These are phyloP conservation scores for Acrodontium crateriforme DNA, from an alignment of 2,329 filamentous ascomycete species.

Conservation along the genomic window DNA sequence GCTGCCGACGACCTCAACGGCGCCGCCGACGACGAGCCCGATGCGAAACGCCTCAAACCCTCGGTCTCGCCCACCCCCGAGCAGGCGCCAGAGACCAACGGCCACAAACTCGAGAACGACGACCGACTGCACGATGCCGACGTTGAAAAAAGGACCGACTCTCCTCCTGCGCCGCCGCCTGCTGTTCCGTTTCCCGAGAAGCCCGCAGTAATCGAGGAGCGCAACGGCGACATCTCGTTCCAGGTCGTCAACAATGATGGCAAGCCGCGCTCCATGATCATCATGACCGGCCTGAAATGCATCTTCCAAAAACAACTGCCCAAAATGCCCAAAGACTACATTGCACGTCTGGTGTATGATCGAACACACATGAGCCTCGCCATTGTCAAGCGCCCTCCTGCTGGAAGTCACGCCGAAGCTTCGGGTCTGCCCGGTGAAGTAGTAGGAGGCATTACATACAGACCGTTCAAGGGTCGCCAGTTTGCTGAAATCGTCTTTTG, in stretches of 20 bases:
- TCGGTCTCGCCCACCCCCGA: conserved; percentile 24
- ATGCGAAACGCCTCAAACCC: conserved; percentile 50
- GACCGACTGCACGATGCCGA: no score
- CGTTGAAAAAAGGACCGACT: conserved; percentile 8
- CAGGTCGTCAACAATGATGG: conserved; percentile 96
- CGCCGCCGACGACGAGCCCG: conserved; percentile 38
- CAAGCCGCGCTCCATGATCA: conserved; percentile 74
- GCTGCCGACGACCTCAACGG: conserved; percentile 47
- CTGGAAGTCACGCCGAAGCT: conserved; percentile 16
- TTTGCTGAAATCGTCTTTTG: conserved; percentile 99
- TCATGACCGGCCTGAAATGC: conserved; percentile 88
- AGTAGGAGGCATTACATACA: conserved; percentile 80
- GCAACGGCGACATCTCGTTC: conserved; percentile 89
- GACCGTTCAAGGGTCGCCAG: conserved; percentile 77
- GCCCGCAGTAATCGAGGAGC: conserved; percentile 86
- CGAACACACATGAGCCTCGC: conserved; percentile 91
- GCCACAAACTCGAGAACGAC: background rate
- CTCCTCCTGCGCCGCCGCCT: conserved; percentile 25
- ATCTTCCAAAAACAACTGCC: conserved; percentile 98
- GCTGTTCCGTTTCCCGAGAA: conserved; percentile 86
- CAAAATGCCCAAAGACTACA: conserved; percentile 99
- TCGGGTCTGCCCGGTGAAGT: conserved; percentile 21
- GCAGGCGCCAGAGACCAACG: conserved; percentile 17
- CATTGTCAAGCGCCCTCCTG: conserved; percentile 85
- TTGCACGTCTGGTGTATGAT: conserved; percentile 93